Base-by-base conservation (phyloP, 2,329 filamentous ascomycete species). In the Verticillium zaregamsianum region DNA sequence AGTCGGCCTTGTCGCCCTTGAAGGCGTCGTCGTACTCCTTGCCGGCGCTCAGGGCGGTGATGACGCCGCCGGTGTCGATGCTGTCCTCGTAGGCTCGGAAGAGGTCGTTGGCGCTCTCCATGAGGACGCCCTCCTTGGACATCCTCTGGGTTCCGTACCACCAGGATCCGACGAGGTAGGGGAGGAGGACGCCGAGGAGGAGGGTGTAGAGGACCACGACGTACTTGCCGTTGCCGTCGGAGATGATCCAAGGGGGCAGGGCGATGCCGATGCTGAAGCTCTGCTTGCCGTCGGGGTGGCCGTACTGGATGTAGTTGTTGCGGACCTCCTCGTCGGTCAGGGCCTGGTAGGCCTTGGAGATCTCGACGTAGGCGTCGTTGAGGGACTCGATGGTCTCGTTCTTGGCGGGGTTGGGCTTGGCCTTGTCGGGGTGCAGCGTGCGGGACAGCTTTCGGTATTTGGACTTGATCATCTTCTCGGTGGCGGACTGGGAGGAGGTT, bases 201-300 rank as follows among this genome's bases (percentile, higher is more conserved):
- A 90, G 77, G 40, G 92, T 93, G 75, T 99, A 99, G 66, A 97
- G 84, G 62, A 97, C 81, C 64, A 99, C 82, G 60, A 99, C 90
- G 72, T 96, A 98, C 80, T 97, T 98, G 67, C 93, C 94, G 74
- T 95, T 96, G 61, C 93, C 94, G 68, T 97, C 92, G 15, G 91
- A 90, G 61, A 99, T 85, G 69, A 99, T 93, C 77, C 95, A 92
- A 74, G 95, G 90, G 55, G 95, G 95, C 55, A 99, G 84, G 55
- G 94, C 95, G 67, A 99, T 99, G 66, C 95, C 94, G 72, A 99
- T 98, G 78, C 93, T 97, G 77, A 93, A 95, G 74, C 93, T 94
- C 79, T 99, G 95, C 83, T 97, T 98, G 73, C 95, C 95, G 74
- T 99, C 95, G 7, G 95, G 95, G 75, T 99, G 93, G 61, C 95